phyloP scores from a whole-genome alignment of 169 alveolate genomes.

The Ichthyophthirius multifiliis region DNA sequence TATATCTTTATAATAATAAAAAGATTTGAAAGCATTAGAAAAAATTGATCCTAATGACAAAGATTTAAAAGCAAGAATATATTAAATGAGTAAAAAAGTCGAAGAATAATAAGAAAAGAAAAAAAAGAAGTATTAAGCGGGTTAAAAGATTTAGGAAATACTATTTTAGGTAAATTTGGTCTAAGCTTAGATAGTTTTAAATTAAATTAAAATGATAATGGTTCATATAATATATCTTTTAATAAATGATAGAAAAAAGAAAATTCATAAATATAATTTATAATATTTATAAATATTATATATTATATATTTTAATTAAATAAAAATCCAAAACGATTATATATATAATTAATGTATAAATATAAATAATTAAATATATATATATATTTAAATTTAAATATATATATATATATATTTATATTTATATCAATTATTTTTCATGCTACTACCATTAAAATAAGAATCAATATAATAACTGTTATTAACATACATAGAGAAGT shows the following conservation, averaged over 20 bases:
- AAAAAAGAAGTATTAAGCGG: constrained; percentile 55
- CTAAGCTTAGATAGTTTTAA: constrained; percentile 53
- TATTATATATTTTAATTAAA: no score
- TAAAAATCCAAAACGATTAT: no score
- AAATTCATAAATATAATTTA: not conserved
- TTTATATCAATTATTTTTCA: no score
- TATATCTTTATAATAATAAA: not conserved
- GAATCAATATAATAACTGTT: no score
- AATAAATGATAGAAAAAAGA: constrained; percentile 3
- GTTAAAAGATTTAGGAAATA: constrained; percentile 56
- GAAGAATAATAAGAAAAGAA: constrained; percentile 49
- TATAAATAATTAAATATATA: no score
- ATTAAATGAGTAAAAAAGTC: constrained; percentile 14
- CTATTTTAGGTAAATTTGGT: constrained; percentile 51
- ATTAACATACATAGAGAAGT: no score
- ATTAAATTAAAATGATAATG: constrained; percentile 54
- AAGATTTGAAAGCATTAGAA: constrained; percentile 28
- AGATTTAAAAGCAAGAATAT: not conserved
- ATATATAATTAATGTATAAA: no score
- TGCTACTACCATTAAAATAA: no score
- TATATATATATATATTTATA: no score
- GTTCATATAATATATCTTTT: constrained; percentile 50
- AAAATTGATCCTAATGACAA: constrained; percentile 27
- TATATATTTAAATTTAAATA: no score
- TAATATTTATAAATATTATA: no score